These are phyloP conservation scores for Ilyonectria robusta DNA, from an alignment of 2,329 filamentous ascomycete genomes.

Conservation along the genomic window DNA sequence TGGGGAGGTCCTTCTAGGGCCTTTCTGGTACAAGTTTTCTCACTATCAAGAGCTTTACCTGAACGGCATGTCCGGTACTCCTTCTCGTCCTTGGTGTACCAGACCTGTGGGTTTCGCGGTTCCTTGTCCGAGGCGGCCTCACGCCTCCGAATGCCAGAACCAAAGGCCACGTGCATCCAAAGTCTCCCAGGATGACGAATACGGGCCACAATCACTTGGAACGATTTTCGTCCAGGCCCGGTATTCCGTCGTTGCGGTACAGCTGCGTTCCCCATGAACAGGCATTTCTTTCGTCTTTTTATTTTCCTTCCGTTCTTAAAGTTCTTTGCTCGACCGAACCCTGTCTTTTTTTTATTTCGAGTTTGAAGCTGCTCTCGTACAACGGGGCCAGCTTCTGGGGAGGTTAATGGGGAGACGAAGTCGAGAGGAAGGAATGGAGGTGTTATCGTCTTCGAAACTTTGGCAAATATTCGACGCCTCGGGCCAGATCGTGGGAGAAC, in stretches of 20 bases:
- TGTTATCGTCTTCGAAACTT: slow-evolving; percentile 29
- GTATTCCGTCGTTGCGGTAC: slow-evolving; percentile 55
- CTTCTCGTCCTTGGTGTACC: slow-evolving; percentile 42
- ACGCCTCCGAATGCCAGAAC: slow-evolving; percentile 29
- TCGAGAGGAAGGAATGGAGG: slow-evolving; percentile 11
- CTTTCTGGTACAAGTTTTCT: slow-evolving; percentile 26
- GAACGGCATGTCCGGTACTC: slow-evolving; percentile 59
- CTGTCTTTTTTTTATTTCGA: slow-evolving; percentile 38
- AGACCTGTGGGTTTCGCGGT: slow-evolving; percentile 43
- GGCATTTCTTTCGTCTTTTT: slow-evolving; percentile 47
- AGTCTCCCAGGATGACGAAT: slow-evolving; percentile 37
- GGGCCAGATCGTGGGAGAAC: slow-evolving; percentile 3
- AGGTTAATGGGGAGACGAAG: slow-evolving; percentile 46
- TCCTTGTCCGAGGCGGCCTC: slow-evolving; percentile 29
- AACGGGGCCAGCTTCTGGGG: slow-evolving; percentile 54
- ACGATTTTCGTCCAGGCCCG: slow-evolving; percentile 19
- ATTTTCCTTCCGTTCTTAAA: slow-evolving; percentile 41
- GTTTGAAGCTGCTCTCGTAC: slow-evolving; percentile 46
- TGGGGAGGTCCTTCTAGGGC: slow-evolving; percentile 24
- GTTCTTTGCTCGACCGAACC: slow-evolving; percentile 33
- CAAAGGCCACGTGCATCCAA: slow-evolving; percentile 31
- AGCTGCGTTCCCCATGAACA: slow-evolving; percentile 50
- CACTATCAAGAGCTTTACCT: slow-evolving; percentile 45
- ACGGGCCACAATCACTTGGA: slow-evolving; percentile 13
- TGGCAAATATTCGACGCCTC: neutral